Conservation (phyloP, 2,329 filamentous ascomycete genomes). For the Fusarium tanahbumbuense region DNA sequence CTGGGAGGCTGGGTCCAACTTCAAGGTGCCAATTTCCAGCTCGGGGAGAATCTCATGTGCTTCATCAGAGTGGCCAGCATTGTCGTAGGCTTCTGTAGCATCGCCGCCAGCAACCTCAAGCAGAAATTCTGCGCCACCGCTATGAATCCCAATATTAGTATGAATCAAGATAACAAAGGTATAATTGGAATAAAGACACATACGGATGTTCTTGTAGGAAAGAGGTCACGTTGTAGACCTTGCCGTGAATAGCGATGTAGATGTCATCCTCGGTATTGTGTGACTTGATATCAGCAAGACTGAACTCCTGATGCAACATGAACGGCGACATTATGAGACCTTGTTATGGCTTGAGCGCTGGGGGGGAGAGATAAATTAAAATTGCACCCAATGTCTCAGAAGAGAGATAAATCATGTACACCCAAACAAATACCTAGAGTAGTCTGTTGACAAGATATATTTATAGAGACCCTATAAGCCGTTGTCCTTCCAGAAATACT, state of each 20-base stretch:
- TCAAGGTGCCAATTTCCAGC: neutral
- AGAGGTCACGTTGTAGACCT: neutral
- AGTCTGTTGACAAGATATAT: no score
- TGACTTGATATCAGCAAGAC: neutral
- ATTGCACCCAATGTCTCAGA: accelerated
- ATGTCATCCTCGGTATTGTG: neutral
- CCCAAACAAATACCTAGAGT: no score
- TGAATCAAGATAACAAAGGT: neutral
- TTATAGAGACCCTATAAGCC: neutral
- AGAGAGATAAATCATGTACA: no score
- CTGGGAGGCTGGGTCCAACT: neutral
- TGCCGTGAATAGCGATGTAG: neutral
- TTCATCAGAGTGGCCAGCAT: neutral
- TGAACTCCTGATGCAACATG: neutral
- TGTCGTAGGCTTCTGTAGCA: neutral
- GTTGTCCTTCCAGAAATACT: accelerated
- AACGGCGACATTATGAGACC: neutral
- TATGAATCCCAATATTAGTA: neutral
- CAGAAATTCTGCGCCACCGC: neutral
- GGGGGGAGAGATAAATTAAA: neutral
- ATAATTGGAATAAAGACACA: neutral
- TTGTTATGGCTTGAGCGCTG: neutral
- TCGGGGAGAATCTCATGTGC: neutral
- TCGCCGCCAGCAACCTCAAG: neutral
- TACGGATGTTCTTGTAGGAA: neutral